phyloP scores from a whole-genome alignment of 352 stramenopile genomes.

The Thraustochytrium sp. region DNA sequence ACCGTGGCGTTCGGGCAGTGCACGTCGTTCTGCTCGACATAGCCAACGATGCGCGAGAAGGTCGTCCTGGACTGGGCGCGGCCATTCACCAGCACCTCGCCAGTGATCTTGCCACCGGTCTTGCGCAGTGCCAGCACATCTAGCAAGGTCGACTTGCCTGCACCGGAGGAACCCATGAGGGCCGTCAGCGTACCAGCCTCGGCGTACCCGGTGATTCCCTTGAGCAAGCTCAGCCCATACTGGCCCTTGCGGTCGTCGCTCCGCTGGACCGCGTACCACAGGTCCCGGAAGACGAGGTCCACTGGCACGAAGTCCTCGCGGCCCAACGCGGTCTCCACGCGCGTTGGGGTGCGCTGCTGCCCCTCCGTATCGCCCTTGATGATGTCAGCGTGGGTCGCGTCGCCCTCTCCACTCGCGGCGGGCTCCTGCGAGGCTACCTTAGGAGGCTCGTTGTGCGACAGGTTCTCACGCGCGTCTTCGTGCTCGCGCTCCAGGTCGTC shows the following conservation, averaged over 20 bases:
- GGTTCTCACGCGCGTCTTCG: too few relatives aligned
- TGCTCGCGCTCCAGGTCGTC: background rate
- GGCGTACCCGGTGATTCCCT: constrained; percentile 67
- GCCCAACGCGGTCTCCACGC: background rate
- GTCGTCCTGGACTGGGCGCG: background rate
- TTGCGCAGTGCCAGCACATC: constrained; percentile 76
- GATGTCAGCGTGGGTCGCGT: background rate
- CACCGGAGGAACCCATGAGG: constrained; percentile 73
- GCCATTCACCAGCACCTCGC: constrained; percentile 64
- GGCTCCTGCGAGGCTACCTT: background rate
- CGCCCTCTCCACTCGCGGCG: background rate
- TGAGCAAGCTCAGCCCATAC: constrained; percentile 65
- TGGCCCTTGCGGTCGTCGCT: constrained; percentile 57
- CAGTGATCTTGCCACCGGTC: constrained; percentile 62
- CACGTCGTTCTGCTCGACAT: constrained; percentile 56
- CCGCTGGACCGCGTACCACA: constrained; percentile 57
- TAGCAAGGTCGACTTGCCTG: constrained; percentile 56
- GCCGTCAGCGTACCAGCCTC: constrained; percentile 72
- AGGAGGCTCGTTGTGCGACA: background rate
- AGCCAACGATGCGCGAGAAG: constrained; percentile 23
- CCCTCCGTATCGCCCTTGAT: background rate
- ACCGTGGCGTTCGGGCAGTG: constrained; percentile 60
- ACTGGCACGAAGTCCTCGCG: background rate
- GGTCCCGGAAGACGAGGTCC: constrained; percentile 45
- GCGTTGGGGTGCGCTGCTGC: background rate